A percentile compares a stretch with the other conserved stretches of the same genome.
phyloP scores from a whole-genome alignment of 164 flowering plant species.

The Liquidambar formosana region DNA sequence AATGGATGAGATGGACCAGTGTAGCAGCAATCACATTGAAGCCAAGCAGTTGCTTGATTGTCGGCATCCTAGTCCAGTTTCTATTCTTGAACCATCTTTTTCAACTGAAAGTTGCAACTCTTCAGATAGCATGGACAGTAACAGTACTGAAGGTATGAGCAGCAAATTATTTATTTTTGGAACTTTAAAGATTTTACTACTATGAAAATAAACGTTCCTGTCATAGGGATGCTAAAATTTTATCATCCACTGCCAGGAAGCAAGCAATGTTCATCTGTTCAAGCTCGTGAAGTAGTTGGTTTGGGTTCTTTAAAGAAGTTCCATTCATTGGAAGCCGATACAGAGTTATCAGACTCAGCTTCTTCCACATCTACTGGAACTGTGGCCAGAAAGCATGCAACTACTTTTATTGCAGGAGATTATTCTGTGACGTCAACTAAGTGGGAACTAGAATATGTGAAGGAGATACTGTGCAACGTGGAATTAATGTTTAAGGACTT shows the following conservation, averaged over 20 bases:
- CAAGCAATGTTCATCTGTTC: slow-evolving; percentile 46
- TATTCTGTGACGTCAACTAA: slow-evolving; percentile 20
- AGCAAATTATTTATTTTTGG: neutral
- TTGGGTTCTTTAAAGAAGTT: slow-evolving; percentile 28
- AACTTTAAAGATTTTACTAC: neutral
- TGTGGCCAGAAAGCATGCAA: slow-evolving; percentile 18
- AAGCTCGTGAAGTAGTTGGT: slow-evolving; percentile 41
- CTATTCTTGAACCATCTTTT: slow-evolving; percentile 68
- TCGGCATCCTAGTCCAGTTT: slow-evolving; percentile 76
- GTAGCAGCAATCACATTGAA: slow-evolving; percentile 28
- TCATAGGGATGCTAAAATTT: neutral
- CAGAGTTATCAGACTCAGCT: slow-evolving; percentile 81
- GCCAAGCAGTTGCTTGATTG: slow-evolving; percentile 34
- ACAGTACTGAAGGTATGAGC: slow-evolving; percentile 42
- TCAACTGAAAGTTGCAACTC: slow-evolving; percentile 75
- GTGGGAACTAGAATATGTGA: slow-evolving; percentile 69
- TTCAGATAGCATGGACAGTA: slow-evolving; percentile 55
- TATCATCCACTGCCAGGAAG: slow-evolving; percentile 40
- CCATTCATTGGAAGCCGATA: slow-evolving; percentile 39
- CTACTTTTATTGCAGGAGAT: slow-evolving; percentile 2
- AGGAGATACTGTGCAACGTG: slow-evolving; percentile 45
- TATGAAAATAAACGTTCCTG: neutral
- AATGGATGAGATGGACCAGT: slow-evolving; percentile 33
- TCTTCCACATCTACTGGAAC: slow-evolving; percentile 46
- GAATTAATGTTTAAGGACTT: slow-evolving; percentile 62